A percentile compares a stretch with the other conserved stretches of the same genome.
Evolutionary conservation across 2,329 filamentous ascomycete species (phyloP).

Genomic region (Beauveria bassiana): DNA sequence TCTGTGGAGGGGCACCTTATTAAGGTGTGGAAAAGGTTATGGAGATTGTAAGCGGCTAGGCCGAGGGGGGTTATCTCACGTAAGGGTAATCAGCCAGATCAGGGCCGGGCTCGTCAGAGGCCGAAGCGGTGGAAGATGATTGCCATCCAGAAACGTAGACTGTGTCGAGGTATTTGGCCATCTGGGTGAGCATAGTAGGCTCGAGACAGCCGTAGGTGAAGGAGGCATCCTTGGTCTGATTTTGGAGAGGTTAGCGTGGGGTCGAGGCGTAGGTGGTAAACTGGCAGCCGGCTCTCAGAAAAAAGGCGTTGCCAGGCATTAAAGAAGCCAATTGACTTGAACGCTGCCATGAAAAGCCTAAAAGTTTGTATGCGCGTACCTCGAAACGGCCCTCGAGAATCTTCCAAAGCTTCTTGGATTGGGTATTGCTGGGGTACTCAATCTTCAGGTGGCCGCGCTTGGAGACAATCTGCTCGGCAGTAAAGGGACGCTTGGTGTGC

Average conservation of each 20-base stretch:
- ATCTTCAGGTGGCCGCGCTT: conserved; percentile 90
- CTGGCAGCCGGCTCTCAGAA: neutral
- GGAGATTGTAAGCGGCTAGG: conserved; percentile 8
- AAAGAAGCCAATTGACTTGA: neutral
- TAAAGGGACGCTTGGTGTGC: conserved; percentile 86
- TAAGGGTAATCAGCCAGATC: conserved; percentile 98
- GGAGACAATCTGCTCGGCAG: conserved; percentile 91
- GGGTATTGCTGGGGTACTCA: conserved; percentile 80
- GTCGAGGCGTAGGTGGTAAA: neutral
- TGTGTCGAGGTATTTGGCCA: conserved; percentile 98
- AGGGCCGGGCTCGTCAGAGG: conserved; percentile 90
- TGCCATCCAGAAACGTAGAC: conserved; percentile 99
- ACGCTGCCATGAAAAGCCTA: neutral
- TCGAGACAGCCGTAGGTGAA: conserved; percentile 97
- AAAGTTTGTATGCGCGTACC: conserved; percentile 39
- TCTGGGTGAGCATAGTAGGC: conserved; percentile 97
- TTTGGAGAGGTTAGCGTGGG: neutral
- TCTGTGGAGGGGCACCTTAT: conserved; percentile 7
- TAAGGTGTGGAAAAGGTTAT: conserved; percentile 6
- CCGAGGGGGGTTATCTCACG: conserved; percentile 33
- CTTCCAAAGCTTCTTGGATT: conserved; percentile 91
- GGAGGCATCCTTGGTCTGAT: conserved; percentile 71
- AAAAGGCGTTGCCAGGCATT: neutral
- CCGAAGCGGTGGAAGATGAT: conserved; percentile 90
- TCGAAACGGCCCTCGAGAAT: conserved; percentile 82